Evolutionary conservation across 202 grass and related monocot species (phyloP).

Genomic region (Setaria viridis): DNA sequence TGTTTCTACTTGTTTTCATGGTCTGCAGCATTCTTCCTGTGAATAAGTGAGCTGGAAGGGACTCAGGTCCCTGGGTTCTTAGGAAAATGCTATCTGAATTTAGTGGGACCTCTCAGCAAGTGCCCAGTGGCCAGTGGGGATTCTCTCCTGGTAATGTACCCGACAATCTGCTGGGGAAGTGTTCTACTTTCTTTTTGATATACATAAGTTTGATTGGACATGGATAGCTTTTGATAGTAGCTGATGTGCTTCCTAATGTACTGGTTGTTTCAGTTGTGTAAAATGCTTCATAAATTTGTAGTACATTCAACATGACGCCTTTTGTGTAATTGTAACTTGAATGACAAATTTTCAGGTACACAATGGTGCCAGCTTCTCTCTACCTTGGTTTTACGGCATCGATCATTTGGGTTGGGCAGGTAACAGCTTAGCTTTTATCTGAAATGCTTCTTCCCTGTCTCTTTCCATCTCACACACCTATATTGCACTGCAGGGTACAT

Average conservation of each 20-base stretch:
- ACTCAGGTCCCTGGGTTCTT: not conserved
- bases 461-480: not conserved
- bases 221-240: not conserved
- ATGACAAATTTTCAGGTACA: constrained; percentile 59
- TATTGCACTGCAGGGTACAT: constrained; percentile 67
- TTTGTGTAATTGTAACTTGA: not conserved
- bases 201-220: not conserved
- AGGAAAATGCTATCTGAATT: not conserved
- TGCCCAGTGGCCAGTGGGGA: not conserved
- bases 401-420: constrained; percentile 92
- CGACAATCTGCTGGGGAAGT: not conserved
- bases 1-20: not conserved
- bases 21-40: not conserved
- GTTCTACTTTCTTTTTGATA: not conserved
- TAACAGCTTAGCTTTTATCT: constrained; percentile 27
- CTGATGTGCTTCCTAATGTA: not conserved
- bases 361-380: constrained; percentile 76
- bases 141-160: not conserved
- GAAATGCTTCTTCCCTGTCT: constrained; percentile 14
- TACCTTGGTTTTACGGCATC: constrained; percentile 93
- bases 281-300: not conserved
- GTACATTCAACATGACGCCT: not conserved
- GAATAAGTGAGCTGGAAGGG: not conserved
- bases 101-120: not conserved
- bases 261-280: not conserved